Base-by-base conservation (phyloP, 2,329 filamentous ascomycete species). In the Fusarium redolens region DNA sequence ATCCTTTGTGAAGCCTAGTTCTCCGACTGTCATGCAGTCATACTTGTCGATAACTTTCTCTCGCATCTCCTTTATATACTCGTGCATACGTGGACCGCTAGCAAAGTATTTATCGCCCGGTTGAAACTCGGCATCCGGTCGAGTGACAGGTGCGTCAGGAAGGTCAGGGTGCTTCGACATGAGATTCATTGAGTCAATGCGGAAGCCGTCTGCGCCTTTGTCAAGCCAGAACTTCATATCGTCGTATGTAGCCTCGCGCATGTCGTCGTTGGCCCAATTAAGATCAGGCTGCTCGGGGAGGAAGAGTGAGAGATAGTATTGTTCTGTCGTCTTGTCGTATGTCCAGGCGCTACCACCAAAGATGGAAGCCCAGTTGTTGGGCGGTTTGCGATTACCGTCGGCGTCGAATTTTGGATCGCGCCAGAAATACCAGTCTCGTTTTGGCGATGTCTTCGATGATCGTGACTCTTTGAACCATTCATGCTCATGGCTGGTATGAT, bases 151-250 rank as follows among this genome's bases (percentile, higher is more conserved):
- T 0, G 85, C 89, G 69, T 91, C 88, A 0, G 85, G 86, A 59
- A 90, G 88, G 0, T 82, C 82, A 3, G 86, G 86, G 0, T 85
- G 85, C 77, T 93, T 92, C 71, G 88, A 91, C 79, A 91, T 87
- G 78, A 75, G 64, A 13, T 92, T 92, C 79, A 93, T 91, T 4
- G 90, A 90, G 76, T 93, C 91, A 80, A 92, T 88, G 15, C 91
- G 86, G 81, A 92, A 93, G 4, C 91, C 91, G 56, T 91, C 88
- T 0, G 91, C 89, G 9, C 92, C 92, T 31, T 88, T 88, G 57
- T 92, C 84, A 3, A 95, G 86, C 93, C 93, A 96, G 79, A 94
- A 95, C 22, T 87, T 86, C 87, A 94, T 92, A 11, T 91, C 87
- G 30, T 86, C 85, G 78, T 93, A 92, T 7, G 93, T 90, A 2